Percentiles rank a stretch among this genome's conserved stretches.
Conservation (phyloP, 2,329 filamentous ascomycete genomes). For the Bisporella sp. region DNA sequence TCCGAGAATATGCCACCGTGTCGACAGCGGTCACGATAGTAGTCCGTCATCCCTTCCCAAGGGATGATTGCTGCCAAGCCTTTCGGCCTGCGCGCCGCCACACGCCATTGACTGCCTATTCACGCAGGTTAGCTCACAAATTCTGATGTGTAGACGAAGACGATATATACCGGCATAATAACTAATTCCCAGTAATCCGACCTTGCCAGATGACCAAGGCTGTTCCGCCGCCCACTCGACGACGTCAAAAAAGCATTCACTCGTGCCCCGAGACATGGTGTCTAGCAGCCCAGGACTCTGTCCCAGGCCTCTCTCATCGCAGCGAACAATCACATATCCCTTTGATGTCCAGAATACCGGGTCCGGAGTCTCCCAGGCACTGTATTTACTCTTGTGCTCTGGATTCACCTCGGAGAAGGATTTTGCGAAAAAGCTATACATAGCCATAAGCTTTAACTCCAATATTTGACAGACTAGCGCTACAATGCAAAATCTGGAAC, state of each 20-base stretch:
- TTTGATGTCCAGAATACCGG: constrained; percentile 35
- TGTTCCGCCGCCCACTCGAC: constrained; percentile 45
- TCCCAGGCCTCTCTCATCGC: constrained; percentile 44
- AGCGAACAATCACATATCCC: constrained; percentile 35
- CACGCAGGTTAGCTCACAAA: no score
- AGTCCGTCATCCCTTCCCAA: constrained; percentile 49
- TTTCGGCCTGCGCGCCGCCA: constrained; percentile 43
- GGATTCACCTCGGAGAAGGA: constrained; percentile 40
- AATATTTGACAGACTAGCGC: no score
- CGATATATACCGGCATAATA: constrained; percentile 31
- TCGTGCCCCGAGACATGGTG: constrained; percentile 45
- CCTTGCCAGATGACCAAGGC: constrained; percentile 42
- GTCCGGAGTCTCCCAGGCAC: constrained; percentile 37
- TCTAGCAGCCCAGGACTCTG: constrained; percentile 45
- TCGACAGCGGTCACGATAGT: constrained; percentile 47
- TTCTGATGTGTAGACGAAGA: no score
- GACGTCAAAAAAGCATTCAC: constrained; percentile 43
- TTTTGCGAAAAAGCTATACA: constrained; percentile 38
- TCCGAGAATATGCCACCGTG: constrained; percentile 57
- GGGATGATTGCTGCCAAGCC: constrained; percentile 44
- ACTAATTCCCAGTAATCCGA: constrained; percentile 42
- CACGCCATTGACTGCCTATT: constrained; percentile 45
- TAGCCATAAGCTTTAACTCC: not conserved
- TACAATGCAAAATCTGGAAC: not conserved
- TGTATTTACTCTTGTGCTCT: constrained; percentile 34